Evolutionary conservation across 257 asterid genomes (phyloP).

Genomic region (Solanum infundibuliforme): DNA sequence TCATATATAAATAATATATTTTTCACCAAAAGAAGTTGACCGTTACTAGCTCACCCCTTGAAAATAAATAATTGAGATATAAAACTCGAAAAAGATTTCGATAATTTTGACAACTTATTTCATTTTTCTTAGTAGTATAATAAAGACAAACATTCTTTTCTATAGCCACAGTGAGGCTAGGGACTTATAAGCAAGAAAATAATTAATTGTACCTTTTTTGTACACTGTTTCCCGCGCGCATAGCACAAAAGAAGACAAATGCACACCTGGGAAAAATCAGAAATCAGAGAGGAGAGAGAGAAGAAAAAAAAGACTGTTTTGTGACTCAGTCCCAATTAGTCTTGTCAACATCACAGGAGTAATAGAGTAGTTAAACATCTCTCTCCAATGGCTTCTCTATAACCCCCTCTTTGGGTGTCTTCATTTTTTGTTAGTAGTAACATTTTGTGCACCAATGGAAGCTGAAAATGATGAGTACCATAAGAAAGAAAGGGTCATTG

Average conservation of each 20-base stretch:
- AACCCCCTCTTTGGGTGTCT: neutral
- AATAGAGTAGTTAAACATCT: neutral
- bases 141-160: neutral
- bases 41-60: neutral
- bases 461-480: constrained; percentile 33
- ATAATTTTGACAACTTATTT: too few relatives aligned
- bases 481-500: constrained; percentile 43
- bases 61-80: neutral
- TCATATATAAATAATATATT: too few relatives aligned
- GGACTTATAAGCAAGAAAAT: neutral
- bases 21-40: fast-evolving
- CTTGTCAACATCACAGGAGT: neutral
- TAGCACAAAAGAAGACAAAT: neutral
- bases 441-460: constrained; percentile 29
- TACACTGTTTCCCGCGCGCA: neutral
- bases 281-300: neutral
- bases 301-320: neutral
- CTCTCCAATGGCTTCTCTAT: neutral
- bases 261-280: neutral
- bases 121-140: neutral
- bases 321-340: neutral
- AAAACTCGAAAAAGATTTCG: too few relatives aligned
- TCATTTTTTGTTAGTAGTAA: neutral
- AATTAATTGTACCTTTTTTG: neutral
- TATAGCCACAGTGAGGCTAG: neutral